Evolutionary conservation across 2,329 filamentous ascomycete genomes (phyloP).

Genomic region (Chaetomiaceae sp.): DNA sequence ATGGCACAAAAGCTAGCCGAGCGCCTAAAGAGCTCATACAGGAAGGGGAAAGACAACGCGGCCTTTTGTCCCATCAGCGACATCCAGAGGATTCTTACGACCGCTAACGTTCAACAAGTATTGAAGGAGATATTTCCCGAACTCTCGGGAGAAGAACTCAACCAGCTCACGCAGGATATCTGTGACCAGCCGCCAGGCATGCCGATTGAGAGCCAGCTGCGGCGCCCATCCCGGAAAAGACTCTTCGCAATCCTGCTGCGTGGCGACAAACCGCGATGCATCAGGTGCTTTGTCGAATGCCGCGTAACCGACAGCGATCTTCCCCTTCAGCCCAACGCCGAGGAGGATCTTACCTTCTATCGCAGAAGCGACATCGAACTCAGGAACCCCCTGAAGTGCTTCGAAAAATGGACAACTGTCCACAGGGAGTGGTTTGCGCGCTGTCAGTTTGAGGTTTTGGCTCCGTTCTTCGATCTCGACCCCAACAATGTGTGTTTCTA

Average conservation of each 20-base stretch:
- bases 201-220: no score
- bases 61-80: no score
- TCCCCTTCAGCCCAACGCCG: neutral
- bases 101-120: neutral
- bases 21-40: no score
- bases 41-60: no score
- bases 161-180: neutral
- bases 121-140: neutral
- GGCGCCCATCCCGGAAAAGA: neutral
- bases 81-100: neutral
- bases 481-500: neutral
- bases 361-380: neutral
- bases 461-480: neutral
- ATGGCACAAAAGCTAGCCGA: no score
- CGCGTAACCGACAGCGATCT: neutral
- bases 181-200: no score
- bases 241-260: neutral
- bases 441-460: neutral
- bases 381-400: neutral
- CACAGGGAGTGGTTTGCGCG: neutral
- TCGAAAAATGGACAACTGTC: neutral
- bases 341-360: no score
- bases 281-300: neutral
- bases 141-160: neutral
- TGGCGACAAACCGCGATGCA: neutral